phyloP scores from a whole-genome alignment of 805 yeast genomes.

The Saturnispora hagleri region DNA sequence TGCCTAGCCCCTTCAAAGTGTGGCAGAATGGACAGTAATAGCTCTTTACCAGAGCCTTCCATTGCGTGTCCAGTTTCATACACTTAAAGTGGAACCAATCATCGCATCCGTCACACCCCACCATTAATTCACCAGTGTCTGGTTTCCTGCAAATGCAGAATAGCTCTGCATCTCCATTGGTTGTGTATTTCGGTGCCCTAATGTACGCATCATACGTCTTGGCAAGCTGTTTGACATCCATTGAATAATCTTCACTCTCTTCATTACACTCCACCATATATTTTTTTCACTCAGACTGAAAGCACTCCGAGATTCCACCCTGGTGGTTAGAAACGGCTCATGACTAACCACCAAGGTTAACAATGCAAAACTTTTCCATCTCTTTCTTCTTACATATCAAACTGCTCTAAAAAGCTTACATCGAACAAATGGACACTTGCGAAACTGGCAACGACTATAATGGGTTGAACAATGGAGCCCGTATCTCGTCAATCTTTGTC shows the following conservation, averaged over 20 bases:
- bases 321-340: neutral
- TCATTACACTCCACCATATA: neutral
- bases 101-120: slow-evolving; percentile 91
- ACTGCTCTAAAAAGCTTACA: neutral
- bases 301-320: neutral
- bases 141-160: slow-evolving; percentile 73
- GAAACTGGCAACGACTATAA: slow-evolving; percentile 14
- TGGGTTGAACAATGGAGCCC: slow-evolving; percentile 30
- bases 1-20: slow-evolving; percentile 35
- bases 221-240: slow-evolving; percentile 17
- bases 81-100: slow-evolving; percentile 91
- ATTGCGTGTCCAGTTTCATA: slow-evolving; percentile 45
- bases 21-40: slow-evolving; percentile 72
- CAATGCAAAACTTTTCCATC: neutral
- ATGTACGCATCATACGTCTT: slow-evolving; percentile 23
- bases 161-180: slow-evolving; percentile 46
- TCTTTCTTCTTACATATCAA: neutral
- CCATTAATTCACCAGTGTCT: slow-evolving; percentile 77
- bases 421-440: slow-evolving; percentile 14
- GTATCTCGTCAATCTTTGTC: slow-evolving; percentile 58
- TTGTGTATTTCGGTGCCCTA: slow-evolving; percentile 32
- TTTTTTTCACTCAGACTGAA: neutral
- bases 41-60: slow-evolving; percentile 47
- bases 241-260: neutral
- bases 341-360: neutral